Conservation (phyloP, 768 basidiomycete species). For the Suillus cothurnatus region DNA sequence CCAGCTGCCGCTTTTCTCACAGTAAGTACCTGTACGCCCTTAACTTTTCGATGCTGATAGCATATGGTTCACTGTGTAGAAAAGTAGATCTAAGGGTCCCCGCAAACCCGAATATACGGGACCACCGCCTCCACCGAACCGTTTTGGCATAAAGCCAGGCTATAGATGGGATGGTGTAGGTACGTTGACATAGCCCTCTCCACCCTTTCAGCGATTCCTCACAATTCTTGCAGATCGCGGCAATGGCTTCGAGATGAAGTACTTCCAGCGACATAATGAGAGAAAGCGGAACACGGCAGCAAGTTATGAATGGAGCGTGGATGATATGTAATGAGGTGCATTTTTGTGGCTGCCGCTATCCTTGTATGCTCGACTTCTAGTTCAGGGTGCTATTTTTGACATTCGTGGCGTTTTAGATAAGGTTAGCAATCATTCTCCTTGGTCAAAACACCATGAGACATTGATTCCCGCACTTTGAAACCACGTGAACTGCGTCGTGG, state of each 20-base stretch:
- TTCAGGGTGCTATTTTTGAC: background rate
- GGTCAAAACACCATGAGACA: constrained; percentile 2
- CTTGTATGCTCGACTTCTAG: constrained; percentile 1
- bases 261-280: constrained; percentile 83
- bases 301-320: constrained; percentile 84
- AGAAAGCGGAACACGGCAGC: constrained; percentile 68
- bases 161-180: constrained; percentile 99
- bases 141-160: constrained; percentile 93
- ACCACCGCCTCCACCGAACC: constrained; percentile 89
- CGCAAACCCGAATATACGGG: constrained; percentile 84
- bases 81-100: constrained; percentile 74
- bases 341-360: constrained; percentile 1
- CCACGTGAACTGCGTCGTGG: background rate
- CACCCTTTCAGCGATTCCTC: constrained; percentile 9
- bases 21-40: constrained; percentile 44
- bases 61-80: constrained; percentile 44
- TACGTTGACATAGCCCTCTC: constrained; percentile 36
- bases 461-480: constrained; percentile 3
- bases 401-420: constrained; percentile 1
- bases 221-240: constrained; percentile 63
- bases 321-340: constrained; percentile 74
- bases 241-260: constrained; percentile 93
- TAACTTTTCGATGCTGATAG: constrained; percentile 1
- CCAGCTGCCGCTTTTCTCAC: constrained; percentile 95
- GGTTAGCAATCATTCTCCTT: background rate